phyloP scores from a whole-genome alignment of 2,329 filamentous ascomycete genomes.

The Fusarium sp. region DNA sequence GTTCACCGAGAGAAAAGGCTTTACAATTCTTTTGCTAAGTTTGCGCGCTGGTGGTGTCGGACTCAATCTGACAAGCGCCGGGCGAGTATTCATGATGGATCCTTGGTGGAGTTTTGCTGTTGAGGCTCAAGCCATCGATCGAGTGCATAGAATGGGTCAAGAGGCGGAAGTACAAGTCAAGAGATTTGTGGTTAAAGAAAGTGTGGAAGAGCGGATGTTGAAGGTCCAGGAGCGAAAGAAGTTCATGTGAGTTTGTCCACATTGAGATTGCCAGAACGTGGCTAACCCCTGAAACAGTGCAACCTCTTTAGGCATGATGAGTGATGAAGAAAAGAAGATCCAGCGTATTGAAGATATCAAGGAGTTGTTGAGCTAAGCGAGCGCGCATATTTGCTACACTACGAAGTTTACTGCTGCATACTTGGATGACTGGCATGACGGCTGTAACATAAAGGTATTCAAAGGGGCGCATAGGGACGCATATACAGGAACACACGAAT shows the following conservation, averaged over 20 bases:
- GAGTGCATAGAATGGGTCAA: slow-evolving; percentile 97
- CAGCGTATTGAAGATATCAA: slow-evolving; percentile 95
- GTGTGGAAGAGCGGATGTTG: slow-evolving; percentile 96
- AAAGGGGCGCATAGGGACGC: slow-evolving; percentile 28
- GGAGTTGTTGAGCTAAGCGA: slow-evolving; percentile 78
- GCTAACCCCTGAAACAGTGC: slow-evolving; percentile 69
- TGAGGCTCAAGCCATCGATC: slow-evolving; percentile 96
- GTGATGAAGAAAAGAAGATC: slow-evolving; percentile 90
- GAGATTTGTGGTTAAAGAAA: slow-evolving; percentile 89
- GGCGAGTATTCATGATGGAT: slow-evolving; percentile 98
- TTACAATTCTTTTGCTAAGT: slow-evolving; percentile 83
- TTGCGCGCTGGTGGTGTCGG: slow-evolving; percentile 93
- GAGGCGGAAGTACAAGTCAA: slow-evolving; percentile 86
- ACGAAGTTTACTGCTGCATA: slow-evolving; percentile 5
- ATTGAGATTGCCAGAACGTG: background rate
- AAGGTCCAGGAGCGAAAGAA: slow-evolving; percentile 95
- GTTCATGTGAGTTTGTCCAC: slow-evolving; percentile 78
- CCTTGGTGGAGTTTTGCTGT: slow-evolving; percentile 99
- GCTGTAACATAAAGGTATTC: slow-evolving; percentile 15
- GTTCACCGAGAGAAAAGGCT: slow-evolving; percentile 73
- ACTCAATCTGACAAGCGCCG: slow-evolving; percentile 90
- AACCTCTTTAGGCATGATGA: slow-evolving; percentile 95
- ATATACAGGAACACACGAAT: slow-evolving; percentile 19
- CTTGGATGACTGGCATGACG: slow-evolving; percentile 1
- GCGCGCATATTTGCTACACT: background rate